A percentile compares a stretch with the other conserved stretches of the same genome.
phyloP scores from a whole-genome alignment of 2,329 filamentous ascomycete species.

The Mycosphaerella sp. region DNA sequence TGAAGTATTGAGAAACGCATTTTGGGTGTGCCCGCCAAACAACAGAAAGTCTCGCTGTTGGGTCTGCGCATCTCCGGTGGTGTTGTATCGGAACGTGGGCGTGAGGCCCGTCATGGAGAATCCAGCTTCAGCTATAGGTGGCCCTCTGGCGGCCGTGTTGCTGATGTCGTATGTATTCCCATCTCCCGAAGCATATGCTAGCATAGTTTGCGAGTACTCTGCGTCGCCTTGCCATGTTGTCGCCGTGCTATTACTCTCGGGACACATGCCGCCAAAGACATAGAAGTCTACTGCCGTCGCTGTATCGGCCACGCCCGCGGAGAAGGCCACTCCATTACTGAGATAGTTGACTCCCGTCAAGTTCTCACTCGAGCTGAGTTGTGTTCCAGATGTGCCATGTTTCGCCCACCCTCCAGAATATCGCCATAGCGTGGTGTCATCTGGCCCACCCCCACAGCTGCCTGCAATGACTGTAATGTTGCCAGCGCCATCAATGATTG shows the following conservation, averaged over 20 bases:
- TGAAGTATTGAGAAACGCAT: constrained; percentile 91
- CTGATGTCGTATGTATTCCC: constrained; percentile 43
- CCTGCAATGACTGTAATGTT: constrained; percentile 69
- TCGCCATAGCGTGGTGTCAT: constrained; percentile 59
- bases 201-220: constrained; percentile 75
- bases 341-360: constrained; percentile 52
- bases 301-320: constrained; percentile 51
- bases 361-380: constrained; percentile 34
- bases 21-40: constrained; percentile 75
- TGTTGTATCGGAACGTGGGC: constrained; percentile 63
- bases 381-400: constrained; percentile 29
- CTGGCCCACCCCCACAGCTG: constrained; percentile 54
- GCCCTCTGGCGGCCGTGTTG: constrained; percentile 49
- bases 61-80: constrained; percentile 49
- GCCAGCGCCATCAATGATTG: constrained; percentile 59
- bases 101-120: constrained; percentile 72
- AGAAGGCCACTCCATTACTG: constrained; percentile 60
- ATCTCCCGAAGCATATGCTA: constrained; percentile 53
- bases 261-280: constrained; percentile 88
- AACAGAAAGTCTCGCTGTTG: constrained; percentile 75
- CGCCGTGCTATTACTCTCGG: constrained; percentile 40
- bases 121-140: constrained; percentile 76
- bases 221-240: constrained; percentile 61
- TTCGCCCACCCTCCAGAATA: constrained; percentile 57
- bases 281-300: constrained; percentile 57